Evolutionary conservation across 208 protist species (phyloP).

Genomic region (Sergeia podlipaevii): DNA sequence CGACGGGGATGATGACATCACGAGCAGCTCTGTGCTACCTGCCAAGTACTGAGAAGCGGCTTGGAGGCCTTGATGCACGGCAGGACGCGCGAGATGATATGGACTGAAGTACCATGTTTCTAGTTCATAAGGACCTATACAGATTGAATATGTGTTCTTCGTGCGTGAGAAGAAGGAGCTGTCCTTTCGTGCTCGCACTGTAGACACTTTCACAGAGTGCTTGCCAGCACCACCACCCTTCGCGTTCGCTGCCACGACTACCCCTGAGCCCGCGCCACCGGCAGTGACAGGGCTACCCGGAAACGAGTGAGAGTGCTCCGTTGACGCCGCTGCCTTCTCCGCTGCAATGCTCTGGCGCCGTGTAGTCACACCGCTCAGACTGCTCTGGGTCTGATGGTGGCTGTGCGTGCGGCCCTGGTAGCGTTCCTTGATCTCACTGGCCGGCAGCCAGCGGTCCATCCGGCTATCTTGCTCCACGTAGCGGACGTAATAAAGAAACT

Average conservation of each 20-base stretch:
- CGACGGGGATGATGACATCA: slow-evolving; percentile 17
- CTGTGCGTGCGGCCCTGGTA: slow-evolving; percentile 42
- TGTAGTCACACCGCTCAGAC: slow-evolving; percentile 52
- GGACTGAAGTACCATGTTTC: slow-evolving; percentile 98
- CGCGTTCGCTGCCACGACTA: slow-evolving; percentile 15
- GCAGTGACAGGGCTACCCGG: slow-evolving; percentile 12
- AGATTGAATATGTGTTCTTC: slow-evolving; percentile 96
- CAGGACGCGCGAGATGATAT: slow-evolving; percentile 89
- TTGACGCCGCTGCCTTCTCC: slow-evolving; percentile 3
- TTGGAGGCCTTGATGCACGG: slow-evolving; percentile 55
- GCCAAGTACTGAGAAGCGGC: slow-evolving; percentile 40
- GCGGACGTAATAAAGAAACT: slow-evolving; percentile 81
- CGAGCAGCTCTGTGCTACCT: slow-evolving; percentile 47
- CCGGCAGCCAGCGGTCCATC: slow-evolving; percentile 83
- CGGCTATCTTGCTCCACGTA: slow-evolving; percentile 88
- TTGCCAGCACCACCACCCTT: slow-evolving; percentile 39
- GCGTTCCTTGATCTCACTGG: slow-evolving; percentile 64
- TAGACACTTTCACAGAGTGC: slow-evolving; percentile 68
- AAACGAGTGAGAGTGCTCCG: slow-evolving; percentile 1
- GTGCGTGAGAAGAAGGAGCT: slow-evolving; percentile 89
- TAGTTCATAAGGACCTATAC: slow-evolving; percentile 95
- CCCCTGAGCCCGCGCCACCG: background rate
- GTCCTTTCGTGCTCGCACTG: slow-evolving; percentile 66
- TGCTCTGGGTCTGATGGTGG: slow-evolving; percentile 17
- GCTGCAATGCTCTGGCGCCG: slow-evolving; percentile 55